phyloP scores from a whole-genome alignment of 2,329 filamentous ascomycete genomes.

The Epichloe coenophiala region DNA sequence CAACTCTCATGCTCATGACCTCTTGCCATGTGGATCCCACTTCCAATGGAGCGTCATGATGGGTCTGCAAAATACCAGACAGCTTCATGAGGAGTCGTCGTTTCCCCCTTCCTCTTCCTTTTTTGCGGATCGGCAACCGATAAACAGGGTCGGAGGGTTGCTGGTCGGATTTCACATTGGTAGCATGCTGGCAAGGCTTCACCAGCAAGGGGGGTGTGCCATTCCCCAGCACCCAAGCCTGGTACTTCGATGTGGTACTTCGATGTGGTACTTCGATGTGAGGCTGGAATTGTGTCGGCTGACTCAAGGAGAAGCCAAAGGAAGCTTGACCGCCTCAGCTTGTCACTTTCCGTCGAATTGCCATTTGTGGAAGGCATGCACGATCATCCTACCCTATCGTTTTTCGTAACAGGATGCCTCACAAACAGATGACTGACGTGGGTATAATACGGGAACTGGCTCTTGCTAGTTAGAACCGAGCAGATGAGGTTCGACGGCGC shows the following conservation, averaged over 20 bases:
- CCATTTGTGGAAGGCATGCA: constrained; percentile 1
- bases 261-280: too few species aligned
- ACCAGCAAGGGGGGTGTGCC: too few species aligned
- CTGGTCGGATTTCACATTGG: not conserved
- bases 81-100: not conserved
- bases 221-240: too few species aligned
- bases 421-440: not conserved
- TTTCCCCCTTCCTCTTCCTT: not conserved
- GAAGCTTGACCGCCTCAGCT: too few species aligned
- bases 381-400: not conserved
- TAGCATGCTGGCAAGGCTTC: too few species aligned
- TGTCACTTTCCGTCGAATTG: not conserved
- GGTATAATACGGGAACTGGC: too few species aligned
- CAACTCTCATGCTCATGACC: too few species aligned
- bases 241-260: too few species aligned
- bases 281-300: too few species aligned
- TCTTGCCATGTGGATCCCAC: not conserved
- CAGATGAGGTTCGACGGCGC: not conserved
- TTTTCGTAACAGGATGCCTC: not conserved
- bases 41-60: not conserved
- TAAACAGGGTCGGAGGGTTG: not conserved
- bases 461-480: too few species aligned
- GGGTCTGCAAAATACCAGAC: not conserved
- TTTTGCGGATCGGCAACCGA: not conserved
- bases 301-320: too few species aligned